Conservation (phyloP, 805 yeast genomes). For the Candida nonsorbophila region DNA sequence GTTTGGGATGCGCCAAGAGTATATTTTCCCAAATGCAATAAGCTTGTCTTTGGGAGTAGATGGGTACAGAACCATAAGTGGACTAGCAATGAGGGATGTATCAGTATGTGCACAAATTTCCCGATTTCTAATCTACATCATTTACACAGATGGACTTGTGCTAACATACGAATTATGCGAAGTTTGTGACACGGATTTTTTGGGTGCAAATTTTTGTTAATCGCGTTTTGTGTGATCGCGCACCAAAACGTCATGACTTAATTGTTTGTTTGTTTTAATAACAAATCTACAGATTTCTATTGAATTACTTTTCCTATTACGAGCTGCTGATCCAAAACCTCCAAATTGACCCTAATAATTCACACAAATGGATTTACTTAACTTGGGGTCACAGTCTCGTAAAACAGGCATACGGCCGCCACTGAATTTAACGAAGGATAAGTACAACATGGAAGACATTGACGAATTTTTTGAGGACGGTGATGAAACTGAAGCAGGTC, state of each 20-base stretch:
- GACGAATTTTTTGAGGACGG: conserved; percentile 65
- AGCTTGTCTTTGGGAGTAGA: conserved; percentile 19
- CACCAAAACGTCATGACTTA: not conserved
- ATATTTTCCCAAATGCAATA: conserved; percentile 32
- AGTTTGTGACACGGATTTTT: conserved; percentile 3
- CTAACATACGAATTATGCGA: conserved; percentile 14
- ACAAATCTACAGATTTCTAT: conserved; percentile 1
- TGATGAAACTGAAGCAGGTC: conserved; percentile 14
- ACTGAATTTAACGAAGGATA: conserved; percentile 45
- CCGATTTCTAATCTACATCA: conserved; percentile 25
- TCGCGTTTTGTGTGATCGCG: too few species aligned
- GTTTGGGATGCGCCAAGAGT: conserved; percentile 39
- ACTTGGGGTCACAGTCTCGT: conserved; percentile 58
- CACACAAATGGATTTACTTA: conserved; percentile 30
- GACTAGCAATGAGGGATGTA: conserved; percentile 21
- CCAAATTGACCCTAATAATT: conserved; percentile 1
- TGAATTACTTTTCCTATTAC: not conserved
- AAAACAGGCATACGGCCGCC: conserved; percentile 56
- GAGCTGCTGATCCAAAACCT: not conserved
- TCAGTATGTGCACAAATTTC: conserved; percentile 14
- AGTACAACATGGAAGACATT: conserved; percentile 61
- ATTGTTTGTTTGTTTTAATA: conserved; percentile 1
- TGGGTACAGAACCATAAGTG: conserved; percentile 28
- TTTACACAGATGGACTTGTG: conserved; percentile 29
- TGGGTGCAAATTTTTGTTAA: conserved; percentile 3